A percentile compares a stretch with the other conserved stretches of the same genome.
These are phyloP conservation scores for Solanum acaule DNA, from an alignment of 257 asterid genomes.

Conservation along the genomic window DNA sequence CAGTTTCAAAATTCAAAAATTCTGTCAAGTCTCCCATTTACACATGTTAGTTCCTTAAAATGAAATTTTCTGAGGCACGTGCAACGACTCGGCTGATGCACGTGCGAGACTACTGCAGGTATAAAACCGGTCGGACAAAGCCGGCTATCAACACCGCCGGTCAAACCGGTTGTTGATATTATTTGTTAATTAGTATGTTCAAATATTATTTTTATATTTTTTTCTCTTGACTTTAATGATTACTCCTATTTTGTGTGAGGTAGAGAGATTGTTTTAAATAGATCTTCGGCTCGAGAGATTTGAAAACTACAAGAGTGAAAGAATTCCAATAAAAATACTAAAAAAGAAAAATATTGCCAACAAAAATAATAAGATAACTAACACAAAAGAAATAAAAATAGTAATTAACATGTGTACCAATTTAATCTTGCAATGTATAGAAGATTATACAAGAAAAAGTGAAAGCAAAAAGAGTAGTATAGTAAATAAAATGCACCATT, in stretches of 20 bases:
- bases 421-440: background rate
- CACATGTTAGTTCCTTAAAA: background rate
- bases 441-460: background rate
- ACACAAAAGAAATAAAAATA: background rate
- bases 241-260: too few species aligned
- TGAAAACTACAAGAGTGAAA: background rate
- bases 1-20: background rate
- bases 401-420: background rate
- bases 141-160: background rate
- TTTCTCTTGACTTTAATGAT: background rate
- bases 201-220: background rate
- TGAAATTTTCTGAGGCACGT: background rate
- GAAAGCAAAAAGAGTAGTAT: background rate
- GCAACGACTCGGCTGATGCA: background rate
- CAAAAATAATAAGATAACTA: background rate
- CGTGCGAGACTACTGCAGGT: background rate
- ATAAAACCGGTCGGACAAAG: background rate
- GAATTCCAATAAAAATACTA: background rate
- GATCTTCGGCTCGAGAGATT: rapidly evolving
- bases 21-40: background rate
- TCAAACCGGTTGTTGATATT: background rate
- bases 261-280: background rate
- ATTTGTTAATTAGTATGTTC: background rate
- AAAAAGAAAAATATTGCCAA: background rate
- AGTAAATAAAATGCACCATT: background rate